These are phyloP conservation scores for Aspergillus aculeatinus DNA, from an alignment of 2,329 filamentous ascomycete species.

Conservation along the genomic window DNA sequence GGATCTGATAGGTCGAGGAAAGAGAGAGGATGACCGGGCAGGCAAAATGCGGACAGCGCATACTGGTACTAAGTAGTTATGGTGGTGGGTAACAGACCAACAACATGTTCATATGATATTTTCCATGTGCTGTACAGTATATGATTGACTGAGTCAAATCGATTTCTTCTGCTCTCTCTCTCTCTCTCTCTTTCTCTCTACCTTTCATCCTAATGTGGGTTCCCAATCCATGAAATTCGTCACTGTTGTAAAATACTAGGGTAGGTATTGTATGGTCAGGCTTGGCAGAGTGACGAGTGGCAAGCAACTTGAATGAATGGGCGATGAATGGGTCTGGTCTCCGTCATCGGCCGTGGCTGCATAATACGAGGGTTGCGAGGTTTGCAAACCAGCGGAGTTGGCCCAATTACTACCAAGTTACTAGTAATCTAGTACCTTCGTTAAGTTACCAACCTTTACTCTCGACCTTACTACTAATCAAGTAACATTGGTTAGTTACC, in stretches of 20 bases:
- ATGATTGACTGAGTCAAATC: neutral
- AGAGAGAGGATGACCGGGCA: neutral
- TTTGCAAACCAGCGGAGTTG: neutral
- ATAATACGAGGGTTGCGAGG: neutral
- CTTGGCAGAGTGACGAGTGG: neutral
- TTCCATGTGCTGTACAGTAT: neutral
- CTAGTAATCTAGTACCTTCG: too few species aligned
- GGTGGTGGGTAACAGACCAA: too few species aligned
- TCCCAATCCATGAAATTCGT: neutral
- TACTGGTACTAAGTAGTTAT: neutral
- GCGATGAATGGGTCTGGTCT: neutral
- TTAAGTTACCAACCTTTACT: too few species aligned
- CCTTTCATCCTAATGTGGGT: neutral
- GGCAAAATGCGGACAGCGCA: neutral
- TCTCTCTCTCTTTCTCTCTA: neutral
- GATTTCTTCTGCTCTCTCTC: neutral
- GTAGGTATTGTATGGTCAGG: neutral
- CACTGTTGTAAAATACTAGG: neutral
- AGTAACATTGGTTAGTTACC: too few species aligned
- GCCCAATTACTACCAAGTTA: neutral
- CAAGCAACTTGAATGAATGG: neutral
- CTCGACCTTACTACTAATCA: too few species aligned
- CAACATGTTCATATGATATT: too few species aligned
- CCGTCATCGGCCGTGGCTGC: neutral
- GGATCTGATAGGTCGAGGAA: neutral